Percentiles rank a stretch among this genome's conserved stretches.
Conservation (phyloP, 176 grass and related monocot genomes). For the Paspalum notatum region DNA sequence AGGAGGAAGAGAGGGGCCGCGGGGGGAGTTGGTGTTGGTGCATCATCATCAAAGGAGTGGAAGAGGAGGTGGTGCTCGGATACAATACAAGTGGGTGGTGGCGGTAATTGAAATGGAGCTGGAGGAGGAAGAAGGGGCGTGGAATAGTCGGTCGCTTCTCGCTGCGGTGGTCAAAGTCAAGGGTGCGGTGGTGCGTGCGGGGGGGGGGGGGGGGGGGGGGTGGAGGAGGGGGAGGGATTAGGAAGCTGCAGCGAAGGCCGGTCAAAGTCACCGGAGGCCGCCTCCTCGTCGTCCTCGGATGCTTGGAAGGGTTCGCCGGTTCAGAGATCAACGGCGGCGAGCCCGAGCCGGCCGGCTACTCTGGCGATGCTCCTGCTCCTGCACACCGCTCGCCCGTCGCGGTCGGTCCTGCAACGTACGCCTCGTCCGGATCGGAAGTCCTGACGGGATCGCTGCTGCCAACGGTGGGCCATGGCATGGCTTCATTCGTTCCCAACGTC, state of each 20-base stretch:
- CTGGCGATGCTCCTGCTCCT: not conserved
- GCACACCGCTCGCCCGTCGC: not conserved
- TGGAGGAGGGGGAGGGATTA: too few species aligned
- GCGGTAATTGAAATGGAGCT: too few species aligned
- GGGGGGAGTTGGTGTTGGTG: too few species aligned
- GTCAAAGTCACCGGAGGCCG: conserved; percentile 12
- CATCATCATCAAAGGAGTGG: too few species aligned
- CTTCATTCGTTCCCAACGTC: too few species aligned
- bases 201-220: too few species aligned
- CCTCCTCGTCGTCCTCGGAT: too few species aligned
- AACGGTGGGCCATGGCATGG: too few species aligned
- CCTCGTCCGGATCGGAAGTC: too few species aligned
- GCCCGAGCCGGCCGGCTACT: too few species aligned
- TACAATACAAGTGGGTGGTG: not conserved
- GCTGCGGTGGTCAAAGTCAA: conserved; percentile 23
- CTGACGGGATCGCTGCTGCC: too few species aligned
- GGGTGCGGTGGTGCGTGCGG: not conserved
- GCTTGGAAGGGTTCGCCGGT: not conserved
- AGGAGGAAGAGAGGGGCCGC: too few species aligned
- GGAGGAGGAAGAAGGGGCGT: not conserved
- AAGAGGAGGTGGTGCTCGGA: not conserved
- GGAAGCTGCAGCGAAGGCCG: conserved; percentile 17
- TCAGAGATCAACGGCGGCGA: not conserved
- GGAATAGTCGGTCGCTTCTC: conserved; percentile 12
- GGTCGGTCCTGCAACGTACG: not conserved